Evolutionary conservation across 163 green algal species (phyloP), one percentile per base, ranked within the genome.

Genomic region (Scenedesmus sp.): DNA sequence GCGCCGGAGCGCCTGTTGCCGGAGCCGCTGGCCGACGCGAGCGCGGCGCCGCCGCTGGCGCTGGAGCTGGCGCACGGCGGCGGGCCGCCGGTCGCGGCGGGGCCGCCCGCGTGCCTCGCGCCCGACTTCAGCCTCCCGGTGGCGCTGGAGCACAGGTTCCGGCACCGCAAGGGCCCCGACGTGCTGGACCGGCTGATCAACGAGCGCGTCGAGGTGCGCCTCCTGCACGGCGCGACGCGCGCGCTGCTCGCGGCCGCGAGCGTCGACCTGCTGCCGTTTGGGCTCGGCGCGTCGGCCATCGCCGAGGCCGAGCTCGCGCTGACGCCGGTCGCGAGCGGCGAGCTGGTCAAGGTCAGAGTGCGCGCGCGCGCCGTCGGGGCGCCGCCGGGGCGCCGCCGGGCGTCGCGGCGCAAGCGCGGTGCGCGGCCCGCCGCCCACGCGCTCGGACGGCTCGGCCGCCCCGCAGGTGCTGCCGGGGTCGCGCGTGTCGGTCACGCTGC

Each of bases 241-340:
- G 28, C 57, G 7, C 57, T 70, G 60, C 42, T 78, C n/a, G 70
- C 70, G 17, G 33, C 14, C 18, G 70, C 56, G 48, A 20, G 24
- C 7, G 26, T 78, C 15, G 70, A 78, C 70, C 24, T 70, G 44
- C 70, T 78, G 29, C 39, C 70, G 2, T 78, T 78, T 78, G 70
- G 57, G 24, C 48, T 78, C 36, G 70, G 70, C 26, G 62, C 26
- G 28, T 63, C 14, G 9, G n/a, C 26, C 3, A 70, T 78, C 26
- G 20, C 42, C 2, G 57, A 60, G n/a, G 29, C 18, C 26, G 31
- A 18, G 6, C 57, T 78, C 17, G 42, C 42, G 22, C 36, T 70
- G 24, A 17, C 48, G 24, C 70, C 57, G 48, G 28, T 14, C 34
- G 56, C 28, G 15, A 56, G 36, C 13, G 39, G 54, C 14, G 67